phyloP scores from a whole-genome alignment of 805 yeast genomes.

The Zygotorulaspora danielsina region DNA sequence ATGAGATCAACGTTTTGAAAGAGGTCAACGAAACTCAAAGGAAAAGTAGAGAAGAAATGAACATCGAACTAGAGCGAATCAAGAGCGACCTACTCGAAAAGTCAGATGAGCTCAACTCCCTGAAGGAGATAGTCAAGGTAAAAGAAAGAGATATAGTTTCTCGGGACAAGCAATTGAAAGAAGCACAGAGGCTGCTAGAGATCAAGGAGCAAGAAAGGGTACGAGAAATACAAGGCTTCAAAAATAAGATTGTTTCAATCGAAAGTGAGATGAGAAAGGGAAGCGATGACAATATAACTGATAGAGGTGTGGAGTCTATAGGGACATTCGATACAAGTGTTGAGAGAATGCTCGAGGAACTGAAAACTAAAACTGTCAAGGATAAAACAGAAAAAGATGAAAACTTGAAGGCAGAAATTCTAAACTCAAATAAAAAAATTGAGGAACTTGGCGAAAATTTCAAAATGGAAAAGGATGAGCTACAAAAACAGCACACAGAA shows the following conservation, averaged over 20 bases:
- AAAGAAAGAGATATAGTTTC: constrained; percentile 4
- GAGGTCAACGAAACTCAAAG: constrained; percentile 5
- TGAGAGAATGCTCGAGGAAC: background rate
- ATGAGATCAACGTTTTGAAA: constrained; percentile 13
- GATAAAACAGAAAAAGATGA: background rate
- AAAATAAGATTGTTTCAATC: background rate
- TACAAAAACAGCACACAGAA: constrained; percentile 2
- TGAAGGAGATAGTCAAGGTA: constrained; percentile 1
- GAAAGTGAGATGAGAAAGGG: background rate
- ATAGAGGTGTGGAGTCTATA: background rate
- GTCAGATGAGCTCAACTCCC: background rate
- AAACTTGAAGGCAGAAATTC: background rate
- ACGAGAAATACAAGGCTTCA: background rate
- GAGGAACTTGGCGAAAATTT: constrained; percentile 2
- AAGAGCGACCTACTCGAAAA: constrained; percentile 3
- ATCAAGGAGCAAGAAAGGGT: background rate
- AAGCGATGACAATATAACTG: background rate
- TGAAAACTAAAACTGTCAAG: background rate
- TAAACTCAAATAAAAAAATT: constrained; percentile 1
- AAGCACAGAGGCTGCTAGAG: constrained; percentile 4
- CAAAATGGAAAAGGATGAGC: constrained; percentile 1
- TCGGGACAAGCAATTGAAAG: constrained; percentile 4
- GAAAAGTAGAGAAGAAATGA: constrained; percentile 4
- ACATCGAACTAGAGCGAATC: constrained; percentile 3
- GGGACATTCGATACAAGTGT: background rate